Base-by-base conservation (phyloP, 2,329 filamentous ascomycete genomes). In the Alternaria hordeiaustralica region DNA sequence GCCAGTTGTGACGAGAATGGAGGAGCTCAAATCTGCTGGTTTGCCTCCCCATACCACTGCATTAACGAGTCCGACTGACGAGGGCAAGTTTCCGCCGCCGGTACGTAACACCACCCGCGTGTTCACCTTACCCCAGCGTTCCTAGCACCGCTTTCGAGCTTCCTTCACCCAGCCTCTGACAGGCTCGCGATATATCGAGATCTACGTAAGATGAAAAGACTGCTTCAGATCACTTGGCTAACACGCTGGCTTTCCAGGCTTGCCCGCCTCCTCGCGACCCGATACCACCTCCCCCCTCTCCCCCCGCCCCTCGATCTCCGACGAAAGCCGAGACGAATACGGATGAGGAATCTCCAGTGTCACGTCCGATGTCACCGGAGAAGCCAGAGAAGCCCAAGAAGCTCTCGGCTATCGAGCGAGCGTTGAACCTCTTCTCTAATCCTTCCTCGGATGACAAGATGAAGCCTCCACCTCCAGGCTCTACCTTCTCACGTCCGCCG, bases 11-110 rank as follows among this genome's bases (percentile, higher is more conserved):
- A 61, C 67, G 55, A 74, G 78, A 60, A 66, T 68, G 59, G 75
- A 80, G 65, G 78, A 80, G 65, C 71, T 80, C 50, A 75, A 71
- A 69, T 72, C 73, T 73, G 78, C 77, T 67, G 77, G 77, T 78
- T 77, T 78, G 76, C 77, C 77, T 70, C 73, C 77, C 69, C 69
- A 69, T 60, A 75, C 71, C 67, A 75, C 69, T 74, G 62, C 70
- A 72, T 77, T 77, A 71, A 72, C 77, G 68, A 77, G 63, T 65
- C 63, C 77, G 67, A 75, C 76, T 78, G 78, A 80, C 73, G 63
- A 67, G 70, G 71, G 71, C 66, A 74, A 74, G 71, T 79, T 79
- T 73, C 77, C 77, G 64, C 73, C 75, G 71, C 77, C 78, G 65
- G 71, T 76, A 68, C 36, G 63, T 63, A 60, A 63, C 61, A 62